Evolutionary conservation across 2,329 filamentous ascomycete genomes (phyloP).

Genomic region (Fusarium sp.): DNA sequence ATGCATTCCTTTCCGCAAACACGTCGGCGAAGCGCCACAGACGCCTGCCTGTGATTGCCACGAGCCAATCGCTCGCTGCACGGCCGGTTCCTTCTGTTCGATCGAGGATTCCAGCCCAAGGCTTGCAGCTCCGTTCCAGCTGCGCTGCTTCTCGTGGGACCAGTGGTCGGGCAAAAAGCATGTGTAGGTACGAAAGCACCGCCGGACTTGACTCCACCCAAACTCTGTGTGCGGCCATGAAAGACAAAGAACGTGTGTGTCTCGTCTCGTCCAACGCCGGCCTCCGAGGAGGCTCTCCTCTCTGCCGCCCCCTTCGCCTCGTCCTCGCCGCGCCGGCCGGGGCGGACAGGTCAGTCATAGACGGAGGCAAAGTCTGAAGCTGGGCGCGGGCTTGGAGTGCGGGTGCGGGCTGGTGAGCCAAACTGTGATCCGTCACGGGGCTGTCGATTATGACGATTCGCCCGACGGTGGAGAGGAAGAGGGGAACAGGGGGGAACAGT

Average conservation of each 20-base stretch:
- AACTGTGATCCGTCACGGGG: slow-evolving; percentile 42
- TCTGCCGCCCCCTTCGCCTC: slow-evolving; percentile 4
- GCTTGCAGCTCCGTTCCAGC: slow-evolving; percentile 45
- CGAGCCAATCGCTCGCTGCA: slow-evolving; percentile 37
- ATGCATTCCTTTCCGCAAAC: slow-evolving; percentile 51
- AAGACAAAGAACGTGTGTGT: slow-evolving; percentile 4
- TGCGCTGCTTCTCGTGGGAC: slow-evolving; percentile 2
- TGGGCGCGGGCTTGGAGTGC: slow-evolving; percentile 7
- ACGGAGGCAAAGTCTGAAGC: slow-evolving; percentile 40
- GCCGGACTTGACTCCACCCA: slow-evolving; percentile 23
- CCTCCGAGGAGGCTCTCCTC: slow-evolving; percentile 18
- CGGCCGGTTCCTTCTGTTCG: slow-evolving; percentile 26
- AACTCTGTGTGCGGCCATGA: slow-evolving; percentile 38
- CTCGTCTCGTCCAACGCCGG: slow-evolving; percentile 23
- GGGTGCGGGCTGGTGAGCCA: slow-evolving; percentile 15
- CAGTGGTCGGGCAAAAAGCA: slow-evolving; percentile 27
- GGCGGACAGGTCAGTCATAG: slow-evolving; percentile 10
- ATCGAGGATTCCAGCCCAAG: slow-evolving; percentile 39
- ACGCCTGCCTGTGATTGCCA: slow-evolving; percentile 17
- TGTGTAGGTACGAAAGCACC: slow-evolving; percentile 16
- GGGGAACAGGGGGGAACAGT: slow-evolving; percentile 21
- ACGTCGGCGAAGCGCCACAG: slow-evolving; percentile 43
- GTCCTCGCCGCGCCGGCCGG: slow-evolving; percentile 31
- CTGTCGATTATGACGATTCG: slow-evolving; percentile 42
- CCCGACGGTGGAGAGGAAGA: slow-evolving; percentile 36